phyloP scores from a whole-genome alignment of 1,284 basidiomycete genomes.

The Hemileia vastatrix region DNA sequence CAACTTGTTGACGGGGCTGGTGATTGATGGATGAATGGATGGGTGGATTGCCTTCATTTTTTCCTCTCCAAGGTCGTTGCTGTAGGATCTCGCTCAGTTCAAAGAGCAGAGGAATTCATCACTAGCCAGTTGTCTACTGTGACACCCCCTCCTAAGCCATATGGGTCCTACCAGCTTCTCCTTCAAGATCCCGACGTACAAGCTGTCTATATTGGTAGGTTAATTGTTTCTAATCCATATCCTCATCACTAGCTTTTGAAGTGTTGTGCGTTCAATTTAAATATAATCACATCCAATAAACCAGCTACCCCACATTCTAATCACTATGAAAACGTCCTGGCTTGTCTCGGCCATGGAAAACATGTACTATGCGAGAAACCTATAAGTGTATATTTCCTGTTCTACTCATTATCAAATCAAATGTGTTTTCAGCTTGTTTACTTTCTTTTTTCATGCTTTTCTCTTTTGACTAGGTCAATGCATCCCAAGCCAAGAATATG shows the following conservation, averaged over 20 bases:
- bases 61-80: conserved; percentile 53
- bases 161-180: conserved; percentile 67
- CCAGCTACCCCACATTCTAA: conserved; percentile 64
- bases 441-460: background rate
- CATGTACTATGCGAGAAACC: conserved; percentile 55
- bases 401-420: conserved; percentile 30
- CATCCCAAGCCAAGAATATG: conserved; percentile 52
- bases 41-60: too few relatives aligned
- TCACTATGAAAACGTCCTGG: conserved; percentile 69
- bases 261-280: background rate
- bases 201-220: conserved; percentile 48
- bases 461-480: conserved; percentile 45
- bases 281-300: too few relatives aligned
- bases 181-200: conserved; percentile 58
- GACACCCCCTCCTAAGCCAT: conserved; percentile 56
- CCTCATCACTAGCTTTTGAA: background rate
- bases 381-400: background rate
- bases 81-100: conserved; percentile 60
- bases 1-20: too few relatives aligned
- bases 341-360: conserved; percentile 68
- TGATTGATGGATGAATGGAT: too few relatives aligned
- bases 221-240: background rate
- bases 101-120: conserved; percentile 65
- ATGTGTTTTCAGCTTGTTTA: conserved; percentile 12
- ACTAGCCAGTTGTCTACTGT: conserved; percentile 27